Percentiles rank a stretch among this genome's conserved stretches.
Evolutionary conservation across 2,329 filamentous ascomycete genomes (phyloP).

Genomic region (Tolypocladium pustulatum): DNA sequence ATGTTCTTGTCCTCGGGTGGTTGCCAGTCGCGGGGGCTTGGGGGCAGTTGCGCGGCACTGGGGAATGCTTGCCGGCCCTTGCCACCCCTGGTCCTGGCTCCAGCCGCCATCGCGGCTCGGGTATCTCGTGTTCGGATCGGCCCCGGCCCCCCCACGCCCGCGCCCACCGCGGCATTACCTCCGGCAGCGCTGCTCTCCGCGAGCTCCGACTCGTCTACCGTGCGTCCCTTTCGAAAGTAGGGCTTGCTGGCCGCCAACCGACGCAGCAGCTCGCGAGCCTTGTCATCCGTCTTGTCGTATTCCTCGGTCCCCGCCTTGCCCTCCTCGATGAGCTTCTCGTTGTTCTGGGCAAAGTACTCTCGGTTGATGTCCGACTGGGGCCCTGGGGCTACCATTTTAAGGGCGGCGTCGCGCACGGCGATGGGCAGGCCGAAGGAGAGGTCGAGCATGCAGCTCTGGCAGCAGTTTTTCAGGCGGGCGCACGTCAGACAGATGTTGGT

Average conservation of each 20-base stretch:
- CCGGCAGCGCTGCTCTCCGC: conserved; percentile 21
- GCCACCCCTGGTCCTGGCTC: conserved; percentile 35
- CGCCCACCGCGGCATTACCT: conserved; percentile 39
- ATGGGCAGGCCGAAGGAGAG: conserved; percentile 92
- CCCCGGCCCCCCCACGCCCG: conserved; percentile 53
- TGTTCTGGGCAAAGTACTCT: conserved; percentile 96
- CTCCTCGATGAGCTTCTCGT: conserved; percentile 91
- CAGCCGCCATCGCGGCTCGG: conserved; percentile 37
- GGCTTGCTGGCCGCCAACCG: conserved; percentile 85
- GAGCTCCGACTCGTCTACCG: conserved; percentile 50
- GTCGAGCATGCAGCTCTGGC: conserved; percentile 98
- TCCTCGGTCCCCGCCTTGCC: conserved; percentile 76
- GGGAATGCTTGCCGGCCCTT: conserved; percentile 51
- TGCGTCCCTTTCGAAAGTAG: conserved; percentile 81
- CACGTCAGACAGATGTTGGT: conserved; percentile 96
- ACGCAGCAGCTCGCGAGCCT: conserved; percentile 78
- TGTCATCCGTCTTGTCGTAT: conserved; percentile 95
- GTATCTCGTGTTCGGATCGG: conserved; percentile 69
- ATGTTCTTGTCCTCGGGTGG: conserved; percentile 79
- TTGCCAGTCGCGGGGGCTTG: conserved; percentile 72
- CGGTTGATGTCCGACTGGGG: conserved; percentile 88
- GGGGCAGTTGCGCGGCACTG: conserved; percentile 62
- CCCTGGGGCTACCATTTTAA: conserved; percentile 95
- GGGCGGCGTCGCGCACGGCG: conserved; percentile 84
- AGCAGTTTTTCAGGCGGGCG: conserved; percentile 96